phyloP scores from a whole-genome alignment of 495 filamentous ascomycete genomes.

The Penicillium coffeae region DNA sequence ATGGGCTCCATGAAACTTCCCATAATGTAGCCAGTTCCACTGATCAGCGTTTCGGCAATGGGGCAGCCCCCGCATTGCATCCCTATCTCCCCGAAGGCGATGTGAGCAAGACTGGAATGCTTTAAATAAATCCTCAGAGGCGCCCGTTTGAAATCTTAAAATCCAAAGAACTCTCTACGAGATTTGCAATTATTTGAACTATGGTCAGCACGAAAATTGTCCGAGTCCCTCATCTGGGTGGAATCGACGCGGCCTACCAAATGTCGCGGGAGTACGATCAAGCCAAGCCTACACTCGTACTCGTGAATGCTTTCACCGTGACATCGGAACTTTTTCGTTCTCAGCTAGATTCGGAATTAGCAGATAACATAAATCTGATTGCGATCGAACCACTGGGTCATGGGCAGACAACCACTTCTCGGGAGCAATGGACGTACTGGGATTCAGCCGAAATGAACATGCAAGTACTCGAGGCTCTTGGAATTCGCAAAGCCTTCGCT shows the following conservation, averaged over 20 bases:
- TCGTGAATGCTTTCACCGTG: conserved; percentile 37
- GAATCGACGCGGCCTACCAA: conserved; percentile 30
- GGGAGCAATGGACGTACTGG: conserved; percentile 50
- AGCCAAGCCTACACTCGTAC: conserved; percentile 34
- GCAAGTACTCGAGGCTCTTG: conserved; percentile 50
- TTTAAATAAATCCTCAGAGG: background rate
- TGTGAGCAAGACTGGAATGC: background rate
- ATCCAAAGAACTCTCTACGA: background rate
- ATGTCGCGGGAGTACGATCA: conserved; percentile 31
- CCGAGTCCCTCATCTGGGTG: conserved; percentile 35
- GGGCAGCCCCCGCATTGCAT: too few relatives aligned
- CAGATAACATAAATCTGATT: conserved; percentile 39
- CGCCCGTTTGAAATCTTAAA: background rate
- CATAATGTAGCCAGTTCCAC: too few relatives aligned
- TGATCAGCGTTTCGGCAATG: too few relatives aligned
- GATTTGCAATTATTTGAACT: background rate
- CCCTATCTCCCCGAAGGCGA: conserved; percentile 4
- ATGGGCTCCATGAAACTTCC: too few relatives aligned
- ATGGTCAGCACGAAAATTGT: conserved; percentile 24
- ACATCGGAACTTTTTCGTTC: conserved; percentile 26
- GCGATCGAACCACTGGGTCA: conserved; percentile 53
- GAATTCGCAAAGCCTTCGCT: conserved; percentile 52
- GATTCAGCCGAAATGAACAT: conserved; percentile 49
- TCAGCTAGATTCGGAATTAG: conserved; percentile 27
- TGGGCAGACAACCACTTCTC: conserved; percentile 39